phyloP scores from a whole-genome alignment of 495 filamentous ascomycete genomes.

The Podospora appendiculata region DNA sequence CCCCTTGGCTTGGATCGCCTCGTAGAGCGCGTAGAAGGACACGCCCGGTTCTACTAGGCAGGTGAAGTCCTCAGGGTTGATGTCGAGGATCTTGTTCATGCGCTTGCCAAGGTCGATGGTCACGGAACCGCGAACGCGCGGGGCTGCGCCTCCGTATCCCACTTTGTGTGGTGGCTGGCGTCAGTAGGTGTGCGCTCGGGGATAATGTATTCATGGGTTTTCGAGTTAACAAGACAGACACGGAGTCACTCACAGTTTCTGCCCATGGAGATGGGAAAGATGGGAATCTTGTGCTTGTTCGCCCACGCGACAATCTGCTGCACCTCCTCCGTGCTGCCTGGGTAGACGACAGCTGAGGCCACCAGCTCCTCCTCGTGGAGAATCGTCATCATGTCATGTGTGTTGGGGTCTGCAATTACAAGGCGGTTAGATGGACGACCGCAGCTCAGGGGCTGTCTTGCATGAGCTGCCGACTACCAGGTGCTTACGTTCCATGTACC shows the following conservation, averaged over 20 bases:
- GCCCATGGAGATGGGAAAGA: slow-evolving; percentile 49
- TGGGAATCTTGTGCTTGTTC: slow-evolving; percentile 42
- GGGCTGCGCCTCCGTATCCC: slow-evolving; percentile 52
- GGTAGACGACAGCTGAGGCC: slow-evolving; percentile 43
- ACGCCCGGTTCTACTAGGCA: slow-evolving; percentile 54
- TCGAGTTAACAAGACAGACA: no score
- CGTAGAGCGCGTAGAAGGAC: slow-evolving; percentile 45
- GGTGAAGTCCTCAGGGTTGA: slow-evolving; percentile 44
- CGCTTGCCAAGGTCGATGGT: slow-evolving; percentile 46
- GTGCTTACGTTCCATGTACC: slow-evolving; percentile 39
- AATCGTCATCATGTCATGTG: slow-evolving; percentile 47
- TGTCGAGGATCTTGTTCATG: slow-evolving; percentile 49
- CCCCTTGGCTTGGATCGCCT: slow-evolving; percentile 37
- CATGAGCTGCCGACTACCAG: no score
- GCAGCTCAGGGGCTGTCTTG: not conserved
- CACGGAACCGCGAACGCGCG: slow-evolving; percentile 45
- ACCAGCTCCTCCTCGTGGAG: slow-evolving; percentile 45
- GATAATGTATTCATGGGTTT: no score
- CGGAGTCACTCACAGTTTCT: slow-evolving; percentile 33
- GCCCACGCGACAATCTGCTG: slow-evolving; percentile 37
- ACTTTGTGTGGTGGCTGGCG: slow-evolving; percentile 6
- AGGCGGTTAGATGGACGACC: not conserved
- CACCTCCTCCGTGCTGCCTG: slow-evolving; percentile 38
- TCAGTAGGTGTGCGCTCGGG: no score
- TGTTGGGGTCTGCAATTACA: slow-evolving; percentile 29